Evolutionary conservation across 129 eudicot species (phyloP), one percentile per base, ranked within the genome.

Genomic region (Tanacetum coccineum): DNA sequence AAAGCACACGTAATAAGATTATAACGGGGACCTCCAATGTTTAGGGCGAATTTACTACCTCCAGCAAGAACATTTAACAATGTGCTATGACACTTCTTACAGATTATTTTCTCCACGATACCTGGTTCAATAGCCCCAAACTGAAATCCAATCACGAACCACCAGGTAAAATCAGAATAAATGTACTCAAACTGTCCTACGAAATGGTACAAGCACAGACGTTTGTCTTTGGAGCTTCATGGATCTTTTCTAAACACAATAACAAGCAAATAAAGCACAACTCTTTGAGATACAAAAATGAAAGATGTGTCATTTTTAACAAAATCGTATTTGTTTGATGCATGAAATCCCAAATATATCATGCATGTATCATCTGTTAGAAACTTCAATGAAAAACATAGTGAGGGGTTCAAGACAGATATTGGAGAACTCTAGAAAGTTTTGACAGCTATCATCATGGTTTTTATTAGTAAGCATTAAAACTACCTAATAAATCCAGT

Each of bases 161-260:
- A 19, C 75, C 67, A 39, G 66, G 4, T 59, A 67, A 28, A 70
- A 55, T 70, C 55, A 74, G 74, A 66, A 72, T 70, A 40, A 52
- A 64, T 71, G 17, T 12, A 49, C 77, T 82, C 54, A 49, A 72
- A 21, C 3, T 57, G 71, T 73, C 73, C 79, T 73, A 86, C 88
- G 84, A 66, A 74, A 82, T 84, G 65, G 85, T 74, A 79, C 97
- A 84, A 1, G 88, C 79, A 76, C 92, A 90, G 17, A 67, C 26
- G 51, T 66, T 72, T 60, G 72, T 82, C 85, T 82, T 82, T 59
- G 89, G 79, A 60, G 75, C 75, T 70, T 90, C 86, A 1, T 87
- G 89, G 45, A 84, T 77, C 92, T 90, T 45, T 48, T 22, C 25
- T 22, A 22, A 22, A 82, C 10, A 55, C 4, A 28, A 53, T 39